Evolutionary conservation across 371 early-diverging fungal genomes (phyloP).

Genomic region (Dichotomocladium elegans): DNA sequence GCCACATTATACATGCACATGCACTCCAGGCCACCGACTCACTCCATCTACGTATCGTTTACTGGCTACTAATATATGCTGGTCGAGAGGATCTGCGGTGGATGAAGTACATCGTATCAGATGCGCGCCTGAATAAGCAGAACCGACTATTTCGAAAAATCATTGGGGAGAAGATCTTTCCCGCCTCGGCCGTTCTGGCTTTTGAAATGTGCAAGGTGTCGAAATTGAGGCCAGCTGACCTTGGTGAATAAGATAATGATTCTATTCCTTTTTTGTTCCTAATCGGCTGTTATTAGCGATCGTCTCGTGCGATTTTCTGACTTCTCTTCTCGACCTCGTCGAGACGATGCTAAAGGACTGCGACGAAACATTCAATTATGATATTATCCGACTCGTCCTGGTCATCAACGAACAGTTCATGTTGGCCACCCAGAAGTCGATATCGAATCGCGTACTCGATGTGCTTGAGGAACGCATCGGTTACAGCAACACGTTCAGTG

Average conservation of each 20-base stretch:
- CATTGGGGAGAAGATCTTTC: conserved; percentile 31
- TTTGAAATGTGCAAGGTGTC: conserved; percentile 75
- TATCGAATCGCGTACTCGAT: conserved; percentile 54
- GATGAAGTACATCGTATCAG: conserved; percentile 32
- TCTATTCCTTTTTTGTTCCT: neutral
- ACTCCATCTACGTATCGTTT: conserved; percentile 38
- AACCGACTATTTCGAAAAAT: conserved; percentile 48
- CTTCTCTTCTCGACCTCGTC: conserved; percentile 62
- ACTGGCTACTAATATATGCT: conserved; percentile 43
- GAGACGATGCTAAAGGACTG: conserved; percentile 64
- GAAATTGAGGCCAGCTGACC: conserved; percentile 54
- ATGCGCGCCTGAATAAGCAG: conserved; percentile 29
- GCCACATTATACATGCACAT: conserved; percentile 48
- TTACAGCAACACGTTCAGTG: conserved; percentile 73
- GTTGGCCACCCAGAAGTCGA: conserved; percentile 32
- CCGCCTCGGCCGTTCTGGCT: conserved; percentile 55
- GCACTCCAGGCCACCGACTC: conserved; percentile 28
- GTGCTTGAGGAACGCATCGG: conserved; percentile 57
- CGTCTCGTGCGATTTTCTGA: conserved; percentile 26
- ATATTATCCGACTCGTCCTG: conserved; percentile 61
- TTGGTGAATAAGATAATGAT: conserved; percentile 39
- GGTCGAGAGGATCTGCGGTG: conserved; percentile 36
- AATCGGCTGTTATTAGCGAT: neutral
- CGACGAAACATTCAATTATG: conserved; percentile 71
- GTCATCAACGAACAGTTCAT: conserved; percentile 72